Base-by-base conservation (phyloP, 257 asterid genomes). In the Solanum pinnatisectum region DNA sequence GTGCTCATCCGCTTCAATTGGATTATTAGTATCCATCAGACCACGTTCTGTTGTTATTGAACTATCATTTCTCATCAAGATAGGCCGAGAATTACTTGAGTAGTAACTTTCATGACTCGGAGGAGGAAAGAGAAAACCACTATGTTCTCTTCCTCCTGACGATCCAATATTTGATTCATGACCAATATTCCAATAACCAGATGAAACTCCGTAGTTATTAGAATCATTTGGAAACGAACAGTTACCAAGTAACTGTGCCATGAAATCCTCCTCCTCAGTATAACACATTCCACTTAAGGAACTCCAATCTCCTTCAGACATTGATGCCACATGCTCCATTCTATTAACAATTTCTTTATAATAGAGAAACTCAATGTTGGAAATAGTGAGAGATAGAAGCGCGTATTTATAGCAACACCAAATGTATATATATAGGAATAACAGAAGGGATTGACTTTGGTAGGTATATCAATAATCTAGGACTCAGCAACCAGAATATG, bases 271-370 rank as follows among this genome's bases (percentile, higher is more conserved):
- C 84, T 94, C 91, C 60, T 93, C 98, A 77, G 84, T 84, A 0
- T 93, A 89, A 82, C 93, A 94, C 90, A 94, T 90, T 87, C 84
- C 94, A 93, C 91, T 91, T 42, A 93, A 83, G 33, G 94, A 89
- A 10, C 92, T 96, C 96, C 95, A 93, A 88, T 95, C 98, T 84
- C 94, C 96, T 65, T 94, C 95, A 84, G 92, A 87, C 86, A 94
- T 94, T 39, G 93, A 89, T 74, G 89, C 95, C 81, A 90, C 40
- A 35, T 87, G 76, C 90, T 94, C 98, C 98, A 95, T 93, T 37
- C 90, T n/a, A 9, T 10, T 40, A 40, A 40, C 44, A 8, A 10
- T 3, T 13, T 5, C 36, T 76, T 76, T 13, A 14, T 77, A 25
- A 25, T 78, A 25, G n/a, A 40, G 59, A 77, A 39, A 35, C n/a